Base-by-base conservation (phyloP, 2,329 filamentous ascomycete species). In the Metarhizium anisopliae region DNA sequence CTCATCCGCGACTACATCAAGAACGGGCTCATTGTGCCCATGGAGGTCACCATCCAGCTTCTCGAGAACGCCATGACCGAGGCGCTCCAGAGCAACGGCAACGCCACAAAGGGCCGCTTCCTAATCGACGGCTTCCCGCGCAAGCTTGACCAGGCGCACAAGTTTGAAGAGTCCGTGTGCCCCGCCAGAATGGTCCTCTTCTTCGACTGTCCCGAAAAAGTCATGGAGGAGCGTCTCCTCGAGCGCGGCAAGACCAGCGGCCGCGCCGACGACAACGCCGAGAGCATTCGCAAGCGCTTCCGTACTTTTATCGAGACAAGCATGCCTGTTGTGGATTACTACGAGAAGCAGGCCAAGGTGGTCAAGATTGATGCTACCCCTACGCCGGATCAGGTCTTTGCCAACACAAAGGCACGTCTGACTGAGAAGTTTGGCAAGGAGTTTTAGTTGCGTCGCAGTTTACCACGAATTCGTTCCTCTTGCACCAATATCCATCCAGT, bases 221-320 rank as follows among this genome's bases (percentile, higher is more conserved):
- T 90, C 65, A 94, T 99, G 90, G 82, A 93, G 77, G 73, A 80
- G 66, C 82, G 93, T 35, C 76, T 99, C 62, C 74, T 97, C 61
- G 87, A 96, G 76, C 82, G 93, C 52, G 94, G 93, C 59, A 89
- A 96, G 84, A 97, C 93, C 16, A 92, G 87, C 67, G 94, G 94
- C 47, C 82, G 94, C 61, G 78, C 87, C 52, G 94, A 99, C 72
- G 94, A 99, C 75, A 99, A 99, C 70, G 87, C 85, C 55, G 94
- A 96, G 74, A 91, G 86, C 67, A 99, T 97, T 71, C 87, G 89
- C 77, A 99, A 99, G 85, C 83, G 94, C 56, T 99, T 99, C 80
- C 85, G 84, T 68, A 92, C 87, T 4, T 99, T 97, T 68, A 77
- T 95, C 64, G 91, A 97, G 74, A 96, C 91, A 2, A 96, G 90